Conservation (phyloP, 768 basidiomycete species). For the Rickenella mellea region DNA sequence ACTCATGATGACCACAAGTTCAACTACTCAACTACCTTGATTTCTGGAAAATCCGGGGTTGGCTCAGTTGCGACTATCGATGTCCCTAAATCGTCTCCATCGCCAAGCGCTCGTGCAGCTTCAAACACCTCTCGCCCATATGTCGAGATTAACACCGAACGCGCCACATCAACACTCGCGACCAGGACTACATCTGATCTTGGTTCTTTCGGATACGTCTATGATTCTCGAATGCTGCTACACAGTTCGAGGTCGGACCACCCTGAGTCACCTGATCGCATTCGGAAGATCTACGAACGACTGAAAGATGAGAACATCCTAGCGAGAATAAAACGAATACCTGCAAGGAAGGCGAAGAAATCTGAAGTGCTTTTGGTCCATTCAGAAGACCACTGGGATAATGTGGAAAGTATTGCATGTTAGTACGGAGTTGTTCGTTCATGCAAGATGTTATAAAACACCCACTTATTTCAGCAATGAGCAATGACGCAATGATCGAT, state of each 20-base stretch:
- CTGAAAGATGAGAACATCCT: not conserved
- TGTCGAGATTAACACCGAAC: too few relatives aligned
- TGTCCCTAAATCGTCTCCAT: too few relatives aligned
- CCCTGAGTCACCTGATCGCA: not conserved
- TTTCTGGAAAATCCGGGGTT: too few relatives aligned
- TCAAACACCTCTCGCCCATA: too few relatives aligned
- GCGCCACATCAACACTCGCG: too few relatives aligned
- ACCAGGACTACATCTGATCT: too few relatives aligned
- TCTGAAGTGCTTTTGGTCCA: slow-evolving; percentile 87
- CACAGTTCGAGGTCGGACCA: not conserved
- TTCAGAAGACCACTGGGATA: slow-evolving; percentile 85
- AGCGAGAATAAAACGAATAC: slow-evolving; percentile 58
- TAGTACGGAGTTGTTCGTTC: slow-evolving; percentile 22
- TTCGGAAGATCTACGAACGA: not conserved
- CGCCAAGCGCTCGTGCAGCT: too few relatives aligned
- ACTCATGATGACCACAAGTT: too few relatives aligned
- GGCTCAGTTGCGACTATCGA: too few relatives aligned
- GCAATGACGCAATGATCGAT: slow-evolving; percentile 61
- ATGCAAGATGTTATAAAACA: slow-evolving; percentile 7
- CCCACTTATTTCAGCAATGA: slow-evolving; percentile 49
- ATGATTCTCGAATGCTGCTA: not conserved
- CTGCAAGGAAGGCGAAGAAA: slow-evolving; percentile 61
- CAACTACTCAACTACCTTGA: too few relatives aligned
- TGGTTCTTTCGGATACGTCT: not conserved
- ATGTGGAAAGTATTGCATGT: slow-evolving; percentile 78